Evolutionary conservation across 352 stramenopile genomes (phyloP).

Genomic region (Globisporangium barbulae): DNA sequence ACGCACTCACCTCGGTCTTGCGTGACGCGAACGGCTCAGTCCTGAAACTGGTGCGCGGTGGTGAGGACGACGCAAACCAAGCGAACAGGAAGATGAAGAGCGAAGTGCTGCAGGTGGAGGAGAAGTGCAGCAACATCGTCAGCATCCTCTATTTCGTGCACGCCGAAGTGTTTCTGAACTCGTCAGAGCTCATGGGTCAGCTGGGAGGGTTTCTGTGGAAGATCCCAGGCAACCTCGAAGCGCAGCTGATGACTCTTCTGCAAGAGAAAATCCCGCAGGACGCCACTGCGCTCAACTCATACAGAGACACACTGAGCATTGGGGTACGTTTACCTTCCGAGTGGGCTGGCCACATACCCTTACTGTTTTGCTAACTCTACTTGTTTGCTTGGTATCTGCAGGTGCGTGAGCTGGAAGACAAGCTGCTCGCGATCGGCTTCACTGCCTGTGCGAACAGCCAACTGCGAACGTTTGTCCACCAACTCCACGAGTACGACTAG

Average conservation of each 20-base stretch:
- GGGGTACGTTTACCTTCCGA: conserved; percentile 24
- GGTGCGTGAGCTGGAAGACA: conserved; percentile 49
- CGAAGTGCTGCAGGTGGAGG: conserved; percentile 27
- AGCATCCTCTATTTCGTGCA: conserved; percentile 54
- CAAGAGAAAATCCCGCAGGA: conserved; percentile 74
- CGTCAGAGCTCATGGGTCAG: conserved; percentile 44
- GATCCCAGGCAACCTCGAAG: conserved; percentile 65
- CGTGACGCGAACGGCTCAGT: conserved; percentile 21
- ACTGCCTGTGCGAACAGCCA: conserved; percentile 47
- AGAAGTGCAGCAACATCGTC: conserved; percentile 43
- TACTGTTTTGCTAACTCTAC: background rate
- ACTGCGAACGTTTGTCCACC: conserved; percentile 49
- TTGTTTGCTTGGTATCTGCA: conserved; percentile 12
- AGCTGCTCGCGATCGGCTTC: conserved; percentile 46
- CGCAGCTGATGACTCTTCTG: conserved; percentile 53
- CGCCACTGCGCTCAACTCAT: conserved; percentile 38
- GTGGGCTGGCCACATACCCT: background rate
- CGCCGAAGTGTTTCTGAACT: conserved; percentile 40
- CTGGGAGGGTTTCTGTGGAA: conserved; percentile 66
- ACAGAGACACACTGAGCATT: conserved; percentile 36
- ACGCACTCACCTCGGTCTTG: conserved; percentile 21
- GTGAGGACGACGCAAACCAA: conserved; percentile 3
- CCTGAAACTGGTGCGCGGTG: conserved; percentile 22
- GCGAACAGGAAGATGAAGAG: conserved; percentile 12
- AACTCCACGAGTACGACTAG: conserved; percentile 56